Evolutionary conservation across 2,329 filamentous ascomycete genomes (phyloP), one percentile per base, ranked within the genome.

Genomic region (Fusarium vanettenii): DNA sequence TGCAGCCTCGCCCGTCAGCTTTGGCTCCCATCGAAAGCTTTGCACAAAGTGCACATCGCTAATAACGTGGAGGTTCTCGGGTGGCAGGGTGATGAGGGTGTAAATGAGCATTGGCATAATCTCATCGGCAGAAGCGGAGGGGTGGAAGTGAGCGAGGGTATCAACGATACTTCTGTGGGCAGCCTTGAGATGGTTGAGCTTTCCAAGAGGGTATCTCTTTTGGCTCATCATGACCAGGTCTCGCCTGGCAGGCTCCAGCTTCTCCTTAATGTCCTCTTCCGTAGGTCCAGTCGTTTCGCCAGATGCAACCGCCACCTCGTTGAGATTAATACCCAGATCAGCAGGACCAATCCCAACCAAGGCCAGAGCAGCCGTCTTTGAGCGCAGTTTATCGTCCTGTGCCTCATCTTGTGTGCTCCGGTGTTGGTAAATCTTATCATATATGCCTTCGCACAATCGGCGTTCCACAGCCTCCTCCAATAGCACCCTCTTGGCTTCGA

Each of bases 41-140:
- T 98, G 95, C 75, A 98, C 95, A 81, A 98, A 99, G 77, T 93
- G 91, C n/a, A 97, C 87, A 81, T 99, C 97, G 86, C 96, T 98
- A 79, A 98, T 95, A 65, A 95, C 93, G 81, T 95, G 94, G 57
- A 98, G 92, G 37, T 92, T 90, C 82, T 97, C 94, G 0, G 95
- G 93, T 0, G 95, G 93, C 52, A 95, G 92, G 4, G 95, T 98
- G 80, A 99, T 97, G 70, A 99, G 89, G 0, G 95, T 94, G 85
- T 97, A 99, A 71, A 99, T 99, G 72, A 99, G 89, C 82, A 97
- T 98, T 1, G 97, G 97, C 82, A 99, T 92, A 64, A 99, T 97
- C 84, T 98, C 97, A 80, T 99, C 97, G 4, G 97, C 97, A 1
- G 97, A 98, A 1, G 97, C 98, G 1, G 95, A 92, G 20, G 90